These are phyloP conservation scores for Rhodotorula sp. DNA, from an alignment of 1,284 basidiomycete genomes.

Conservation along the genomic window DNA sequence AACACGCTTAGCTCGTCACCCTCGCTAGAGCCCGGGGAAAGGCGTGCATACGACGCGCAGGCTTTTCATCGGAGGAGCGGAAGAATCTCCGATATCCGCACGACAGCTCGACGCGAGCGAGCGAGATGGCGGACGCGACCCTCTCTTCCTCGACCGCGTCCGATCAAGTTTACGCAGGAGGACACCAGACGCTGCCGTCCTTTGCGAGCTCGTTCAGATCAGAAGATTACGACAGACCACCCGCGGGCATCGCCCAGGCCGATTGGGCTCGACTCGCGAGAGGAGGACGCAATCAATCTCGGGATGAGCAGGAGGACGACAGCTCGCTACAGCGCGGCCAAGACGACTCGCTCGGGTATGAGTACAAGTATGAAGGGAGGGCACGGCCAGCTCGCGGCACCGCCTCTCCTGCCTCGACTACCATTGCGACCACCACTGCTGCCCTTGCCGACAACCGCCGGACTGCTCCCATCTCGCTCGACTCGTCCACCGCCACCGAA, in stretches of 20 bases:
- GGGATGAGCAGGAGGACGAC: neutral
- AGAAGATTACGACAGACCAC: conserved; percentile 25
- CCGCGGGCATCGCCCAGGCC: conserved; percentile 9
- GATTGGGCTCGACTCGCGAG: conserved; percentile 16
- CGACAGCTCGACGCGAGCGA: neutral
- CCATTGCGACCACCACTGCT: neutral
- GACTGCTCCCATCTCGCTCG: neutral
- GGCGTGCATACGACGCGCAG: no score
- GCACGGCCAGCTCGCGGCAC: neutral
- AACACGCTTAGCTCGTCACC: no score
- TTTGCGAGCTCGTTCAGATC: conserved; percentile 20
- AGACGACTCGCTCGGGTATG: neutral
- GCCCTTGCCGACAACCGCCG: neutral
- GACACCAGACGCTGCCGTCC: conserved; percentile 8
- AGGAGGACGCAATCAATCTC: neutral
- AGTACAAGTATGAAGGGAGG: no score
- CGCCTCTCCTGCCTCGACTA: neutral
- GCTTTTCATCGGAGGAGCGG: no score
- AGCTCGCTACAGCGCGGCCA: neutral
- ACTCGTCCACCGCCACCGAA: neutral
- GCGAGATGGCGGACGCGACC: conserved; percentile 9
- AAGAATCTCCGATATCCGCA: neutral
- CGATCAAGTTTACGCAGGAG: neutral
- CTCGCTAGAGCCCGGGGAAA: no score
- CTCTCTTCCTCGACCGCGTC: conserved; percentile 13